These are phyloP conservation scores for Candolleomyces efflorescens DNA, from an alignment of 768 basidiomycete species.

Conservation along the genomic window DNA sequence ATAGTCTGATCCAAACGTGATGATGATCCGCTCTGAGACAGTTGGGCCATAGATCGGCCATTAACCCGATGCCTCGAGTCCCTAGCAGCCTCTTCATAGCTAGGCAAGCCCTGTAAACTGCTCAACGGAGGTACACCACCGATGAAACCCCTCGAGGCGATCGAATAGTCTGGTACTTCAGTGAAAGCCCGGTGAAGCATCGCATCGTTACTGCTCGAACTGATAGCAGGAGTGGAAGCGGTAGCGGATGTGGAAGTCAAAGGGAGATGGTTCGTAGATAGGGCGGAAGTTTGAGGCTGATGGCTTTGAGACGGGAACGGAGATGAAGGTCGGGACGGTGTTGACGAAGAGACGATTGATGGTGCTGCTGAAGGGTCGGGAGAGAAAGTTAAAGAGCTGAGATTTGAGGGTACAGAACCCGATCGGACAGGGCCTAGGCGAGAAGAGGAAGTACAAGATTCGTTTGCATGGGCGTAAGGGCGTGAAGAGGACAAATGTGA, in stretches of 20 bases:
- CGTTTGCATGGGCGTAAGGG: not conserved
- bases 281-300: not conserved
- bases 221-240: conserved; percentile 1
- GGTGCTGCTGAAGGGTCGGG: not conserved
- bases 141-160: conserved; percentile 83
- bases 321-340: not conserved
- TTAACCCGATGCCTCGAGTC: too few relatives aligned
- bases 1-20: not conserved
- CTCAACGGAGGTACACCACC: conserved; percentile 86
- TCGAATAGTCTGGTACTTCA: conserved; percentile 81
- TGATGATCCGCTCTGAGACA: not conserved
- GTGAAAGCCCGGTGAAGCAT: conserved; percentile 62
- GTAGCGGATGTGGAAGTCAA: not conserved
- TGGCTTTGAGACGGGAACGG: not conserved
- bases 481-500: not conserved
- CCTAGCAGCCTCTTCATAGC: conserved; percentile 65
- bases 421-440: not conserved
- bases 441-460: too few relatives aligned
- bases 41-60: not conserved
- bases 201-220: conserved; percentile 16
- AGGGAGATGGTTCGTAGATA: not conserved
- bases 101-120: conserved; percentile 75
- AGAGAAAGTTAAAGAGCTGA: not conserved
- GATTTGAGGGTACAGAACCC: not conserved
- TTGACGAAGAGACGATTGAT: not conserved